phyloP scores from a whole-genome alignment of 2,329 filamentous ascomycete species.

The Ceratocystis smalleyi region DNA sequence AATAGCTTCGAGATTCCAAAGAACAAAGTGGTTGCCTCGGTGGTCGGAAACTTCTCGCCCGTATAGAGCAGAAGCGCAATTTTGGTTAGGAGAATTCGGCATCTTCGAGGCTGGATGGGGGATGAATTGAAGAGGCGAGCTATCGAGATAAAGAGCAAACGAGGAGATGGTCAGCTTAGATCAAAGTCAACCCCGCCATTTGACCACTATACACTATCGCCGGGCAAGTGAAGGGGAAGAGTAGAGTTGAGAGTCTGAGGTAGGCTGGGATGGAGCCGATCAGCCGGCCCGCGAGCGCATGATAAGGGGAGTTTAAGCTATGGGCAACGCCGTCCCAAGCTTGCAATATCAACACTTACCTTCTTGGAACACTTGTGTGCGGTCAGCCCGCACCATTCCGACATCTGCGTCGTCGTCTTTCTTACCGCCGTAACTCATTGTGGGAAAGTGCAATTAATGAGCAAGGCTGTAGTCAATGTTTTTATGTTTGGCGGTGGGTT shows the following conservation, averaged over 20 bases:
- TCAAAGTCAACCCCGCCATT: neutral
- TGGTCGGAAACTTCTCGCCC: constrained; percentile 89
- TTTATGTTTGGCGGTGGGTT: neutral
- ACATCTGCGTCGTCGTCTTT: constrained; percentile 96
- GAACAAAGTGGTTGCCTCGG: constrained; percentile 95
- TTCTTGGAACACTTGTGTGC: constrained; percentile 97
- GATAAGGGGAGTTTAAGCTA: constrained; percentile 10
- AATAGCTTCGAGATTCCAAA: constrained; percentile 98
- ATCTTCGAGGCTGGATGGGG: constrained; percentile 91
- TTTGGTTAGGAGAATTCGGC: constrained; percentile 92
- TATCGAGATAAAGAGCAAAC: constrained; percentile 28
- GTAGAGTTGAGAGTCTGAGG: too few relatives aligned
- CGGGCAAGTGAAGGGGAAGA: too few relatives aligned
- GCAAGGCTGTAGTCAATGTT: constrained; percentile 5
- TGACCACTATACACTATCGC: too few relatives aligned
- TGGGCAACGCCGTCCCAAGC: neutral
- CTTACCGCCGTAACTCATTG: constrained; percentile 94
- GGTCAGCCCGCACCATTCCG: constrained; percentile 90
- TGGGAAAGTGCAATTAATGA: constrained; percentile 27
- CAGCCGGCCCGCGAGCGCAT: too few relatives aligned
- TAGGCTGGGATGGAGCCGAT: too few relatives aligned
- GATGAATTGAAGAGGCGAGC: constrained; percentile 96
- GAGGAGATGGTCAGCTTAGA: neutral
- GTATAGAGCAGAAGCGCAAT: constrained; percentile 92
- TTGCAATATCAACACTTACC: constrained; percentile 38